Evolutionary conservation across 768 basidiomycete species (phyloP).

Genomic region (Russula foetens): DNA sequence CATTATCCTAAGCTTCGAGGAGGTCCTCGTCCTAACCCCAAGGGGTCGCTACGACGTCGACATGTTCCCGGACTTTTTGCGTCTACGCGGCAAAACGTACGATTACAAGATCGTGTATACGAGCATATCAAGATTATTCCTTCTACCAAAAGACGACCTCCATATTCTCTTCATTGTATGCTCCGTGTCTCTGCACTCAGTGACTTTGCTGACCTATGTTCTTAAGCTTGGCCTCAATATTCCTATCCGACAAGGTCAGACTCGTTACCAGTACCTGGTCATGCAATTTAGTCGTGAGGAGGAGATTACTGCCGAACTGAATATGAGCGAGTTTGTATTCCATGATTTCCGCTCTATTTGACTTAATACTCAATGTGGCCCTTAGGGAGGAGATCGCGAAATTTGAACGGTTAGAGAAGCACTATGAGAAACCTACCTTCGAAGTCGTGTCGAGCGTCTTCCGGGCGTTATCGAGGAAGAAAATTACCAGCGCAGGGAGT

Average conservation of each 20-base stretch:
- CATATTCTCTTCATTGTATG: slow-evolving; percentile 92
- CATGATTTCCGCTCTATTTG: background rate
- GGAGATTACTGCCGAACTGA: slow-evolving; percentile 92
- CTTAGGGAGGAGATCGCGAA: slow-evolving; percentile 66
- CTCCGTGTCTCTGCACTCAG: background rate
- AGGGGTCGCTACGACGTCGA: slow-evolving; percentile 97
- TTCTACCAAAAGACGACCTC: slow-evolving; percentile 93
- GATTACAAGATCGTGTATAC: slow-evolving; percentile 96
- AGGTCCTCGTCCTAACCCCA: slow-evolving; percentile 90
- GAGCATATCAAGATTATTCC: slow-evolving; percentile 81
- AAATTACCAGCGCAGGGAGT: slow-evolving; percentile 79
- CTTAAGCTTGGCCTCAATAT: slow-evolving; percentile 77
- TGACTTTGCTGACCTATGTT: background rate
- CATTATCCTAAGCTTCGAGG: slow-evolving; percentile 89
- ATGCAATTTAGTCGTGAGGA: slow-evolving; percentile 98
- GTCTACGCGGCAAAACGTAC: slow-evolving; percentile 96
- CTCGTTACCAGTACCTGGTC: slow-evolving; percentile 93
- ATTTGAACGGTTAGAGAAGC: slow-evolving; percentile 81
- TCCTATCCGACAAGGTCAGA: slow-evolving; percentile 97
- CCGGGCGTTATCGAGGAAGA: slow-evolving; percentile 83
- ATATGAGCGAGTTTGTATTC: slow-evolving; percentile 74
- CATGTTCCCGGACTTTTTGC: slow-evolving; percentile 92
- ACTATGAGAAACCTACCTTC: slow-evolving; percentile 92
- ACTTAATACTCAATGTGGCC: background rate
- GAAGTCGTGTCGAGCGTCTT: slow-evolving; percentile 93